Conservation (phyloP, 2,329 filamentous ascomycete genomes). For the Fusarium coicis region DNA sequence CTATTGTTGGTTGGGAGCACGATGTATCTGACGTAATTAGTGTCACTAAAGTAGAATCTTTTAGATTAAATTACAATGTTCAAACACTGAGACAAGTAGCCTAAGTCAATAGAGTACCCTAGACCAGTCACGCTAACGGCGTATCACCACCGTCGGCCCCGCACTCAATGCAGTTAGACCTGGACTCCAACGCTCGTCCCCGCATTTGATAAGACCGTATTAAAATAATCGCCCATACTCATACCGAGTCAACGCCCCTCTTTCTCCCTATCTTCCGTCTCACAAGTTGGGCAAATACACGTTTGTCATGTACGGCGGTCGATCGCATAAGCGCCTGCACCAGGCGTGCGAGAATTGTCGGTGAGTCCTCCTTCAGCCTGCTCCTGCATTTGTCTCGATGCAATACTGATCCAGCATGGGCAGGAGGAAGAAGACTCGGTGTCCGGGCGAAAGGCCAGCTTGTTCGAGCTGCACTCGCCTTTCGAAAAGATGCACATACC, state of each 20-base stretch:
- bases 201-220: background rate
- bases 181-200: background rate
- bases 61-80: too few species aligned
- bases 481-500: background rate
- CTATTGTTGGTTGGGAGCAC: too few species aligned
- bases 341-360: constrained; percentile 6
- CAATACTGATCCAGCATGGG: background rate
- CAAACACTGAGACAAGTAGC: too few species aligned
- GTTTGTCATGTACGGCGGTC: background rate
- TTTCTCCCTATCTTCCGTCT: background rate
- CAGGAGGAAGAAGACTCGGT: constrained; percentile 2
- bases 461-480: constrained; percentile 2
- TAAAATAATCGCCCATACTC: background rate
- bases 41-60: too few species aligned
- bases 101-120: background rate
- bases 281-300: background rate
- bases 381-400: too few species aligned
- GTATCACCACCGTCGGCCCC: background rate
- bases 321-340: background rate
- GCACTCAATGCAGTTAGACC: background rate
- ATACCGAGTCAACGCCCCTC: background rate
- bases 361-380: background rate
- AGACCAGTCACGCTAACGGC: background rate
- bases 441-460: background rate
- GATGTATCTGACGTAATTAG: too few species aligned